phyloP scores from a whole-genome alignment of 257 asterid genomes.

The Nicotiana tomentosiformis region DNA sequence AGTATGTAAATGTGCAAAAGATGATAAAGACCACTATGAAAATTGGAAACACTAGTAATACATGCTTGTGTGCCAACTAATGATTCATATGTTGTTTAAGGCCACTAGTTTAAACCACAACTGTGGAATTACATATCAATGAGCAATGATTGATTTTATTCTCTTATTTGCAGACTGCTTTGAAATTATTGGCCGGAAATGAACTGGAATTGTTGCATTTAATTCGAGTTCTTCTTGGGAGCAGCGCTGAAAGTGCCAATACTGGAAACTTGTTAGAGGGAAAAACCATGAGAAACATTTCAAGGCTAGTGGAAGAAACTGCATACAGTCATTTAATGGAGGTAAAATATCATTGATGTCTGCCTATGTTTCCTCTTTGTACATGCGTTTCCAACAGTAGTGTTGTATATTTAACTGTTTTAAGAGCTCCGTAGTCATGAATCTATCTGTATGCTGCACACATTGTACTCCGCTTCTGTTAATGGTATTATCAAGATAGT shows the following conservation, averaged over 20 bases:
- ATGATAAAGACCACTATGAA: not conserved
- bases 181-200: constrained; percentile 68
- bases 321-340: constrained; percentile 94
- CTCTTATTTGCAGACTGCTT: constrained; percentile 57
- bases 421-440: not conserved
- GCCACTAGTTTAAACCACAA: not conserved
- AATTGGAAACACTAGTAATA: not conserved
- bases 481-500: not conserved
- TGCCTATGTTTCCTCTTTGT: not conserved
- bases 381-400: not conserved
- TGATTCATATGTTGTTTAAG: constrained; percentile 1
- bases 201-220: constrained; percentile 49
- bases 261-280: constrained; percentile 44
- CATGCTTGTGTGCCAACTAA: not conserved
- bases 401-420: not conserved
- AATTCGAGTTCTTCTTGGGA: constrained; percentile 71
- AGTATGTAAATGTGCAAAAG: not conserved
- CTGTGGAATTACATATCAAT: not conserved
- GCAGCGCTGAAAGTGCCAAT: constrained; percentile 23
- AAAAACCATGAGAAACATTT: constrained; percentile 29
- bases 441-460: not conserved
- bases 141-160: constrained; percentile 1
- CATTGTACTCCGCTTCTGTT: not conserved
- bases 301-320: constrained; percentile 59
- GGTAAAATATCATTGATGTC: constrained; percentile 35